Base-by-base conservation (phyloP, 345 rosid species). In the Eucalyptus decipiens region DNA sequence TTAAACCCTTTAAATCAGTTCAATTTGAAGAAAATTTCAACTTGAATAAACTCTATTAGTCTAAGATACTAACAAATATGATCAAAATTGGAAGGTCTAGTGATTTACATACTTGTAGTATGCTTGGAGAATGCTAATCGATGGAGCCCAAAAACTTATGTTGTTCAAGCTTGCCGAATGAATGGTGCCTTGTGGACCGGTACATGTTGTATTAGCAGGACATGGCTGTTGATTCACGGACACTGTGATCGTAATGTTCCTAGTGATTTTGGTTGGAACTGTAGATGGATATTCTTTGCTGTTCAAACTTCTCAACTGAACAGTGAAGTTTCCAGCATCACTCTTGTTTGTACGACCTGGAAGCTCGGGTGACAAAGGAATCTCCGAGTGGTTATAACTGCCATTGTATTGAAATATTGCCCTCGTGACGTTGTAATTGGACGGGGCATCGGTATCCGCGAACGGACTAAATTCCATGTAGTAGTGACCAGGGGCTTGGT, bases 111-210 rank as follows among this genome's bases (percentile, higher is more conserved):
- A 76, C 83, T 76, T 76, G 83, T 76, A 76, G 47, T 76, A 76
- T 76, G 83, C 83, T 76, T 76, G 83, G 83, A 76, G 83, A 76
- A 76, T 76, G 83, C 83, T 76, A 76, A 76, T 23, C 6, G 83
- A 76, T 3, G 83, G 83, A 76, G 83, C 47, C 47, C 3, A 76
- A 76, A 76, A 76, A 76, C 83, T 76, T 76, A 76, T 76, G 30
- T 76, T 76, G 83, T 76, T 76, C 83, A 76, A 76, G 83, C 83
- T 76, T 76, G 83, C 83, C 1, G 83, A 76, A 76, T 76, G 83
- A 9, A 21, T 40, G 12, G 8, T 0, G 30, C 28, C 47, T 0
- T 76, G 9, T 40, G 83, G 83, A 37, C 83, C 83, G 3, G 47
- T 11, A 40, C 83, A 76, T 76, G 83, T 40, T 76, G 23, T 7